phyloP scores from a whole-genome alignment of 352 stramenopile genomes.

The Peronospora farinosa region DNA sequence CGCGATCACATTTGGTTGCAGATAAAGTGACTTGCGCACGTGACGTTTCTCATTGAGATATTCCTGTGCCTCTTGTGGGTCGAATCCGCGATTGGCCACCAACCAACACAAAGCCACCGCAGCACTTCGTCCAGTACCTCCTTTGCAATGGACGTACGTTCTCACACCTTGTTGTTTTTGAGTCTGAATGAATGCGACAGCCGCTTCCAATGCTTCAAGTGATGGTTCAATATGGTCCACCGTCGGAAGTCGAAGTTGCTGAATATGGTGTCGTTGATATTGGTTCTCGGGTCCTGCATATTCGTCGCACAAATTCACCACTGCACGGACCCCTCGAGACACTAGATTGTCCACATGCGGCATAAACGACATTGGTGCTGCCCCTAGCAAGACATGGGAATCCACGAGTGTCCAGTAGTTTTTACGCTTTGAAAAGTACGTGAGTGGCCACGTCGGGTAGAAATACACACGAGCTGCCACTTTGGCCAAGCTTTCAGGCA shows the following conservation, averaged over 20 bases:
- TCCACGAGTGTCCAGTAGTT: slow-evolving; percentile 91
- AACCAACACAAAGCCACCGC: slow-evolving; percentile 90
- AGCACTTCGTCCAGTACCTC: slow-evolving; percentile 90
- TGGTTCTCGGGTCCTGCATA: slow-evolving; percentile 84
- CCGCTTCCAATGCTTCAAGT: slow-evolving; percentile 53
- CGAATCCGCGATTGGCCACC: slow-evolving; percentile 63
- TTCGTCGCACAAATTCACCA: slow-evolving; percentile 96
- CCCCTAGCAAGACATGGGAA: slow-evolving; percentile 88
- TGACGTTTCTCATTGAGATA: slow-evolving; percentile 85
- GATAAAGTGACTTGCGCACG: slow-evolving; percentile 86
- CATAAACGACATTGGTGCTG: slow-evolving; percentile 87
- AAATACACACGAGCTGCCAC: slow-evolving; percentile 83
- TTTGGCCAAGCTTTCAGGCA: slow-evolving; percentile 66
- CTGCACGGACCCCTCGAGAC: slow-evolving; percentile 76
- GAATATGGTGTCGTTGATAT: slow-evolving; percentile 87
- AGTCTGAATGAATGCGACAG: slow-evolving; percentile 87
- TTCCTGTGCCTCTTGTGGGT: slow-evolving; percentile 74
- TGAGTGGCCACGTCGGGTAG: slow-evolving; percentile 91
- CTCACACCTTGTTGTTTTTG: slow-evolving; percentile 76
- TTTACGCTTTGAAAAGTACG: slow-evolving; percentile 75
- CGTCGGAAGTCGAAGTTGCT: slow-evolving; percentile 85
- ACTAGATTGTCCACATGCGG: slow-evolving; percentile 77
- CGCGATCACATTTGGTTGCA: slow-evolving; percentile 81
- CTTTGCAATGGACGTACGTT: slow-evolving; percentile 96
- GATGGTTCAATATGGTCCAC: slow-evolving; percentile 86